A percentile compares a stretch with the other conserved stretches of the same genome.
Evolutionary conservation across 805 yeast genomes (phyloP).

Genomic region (Candida tibetensis): DNA sequence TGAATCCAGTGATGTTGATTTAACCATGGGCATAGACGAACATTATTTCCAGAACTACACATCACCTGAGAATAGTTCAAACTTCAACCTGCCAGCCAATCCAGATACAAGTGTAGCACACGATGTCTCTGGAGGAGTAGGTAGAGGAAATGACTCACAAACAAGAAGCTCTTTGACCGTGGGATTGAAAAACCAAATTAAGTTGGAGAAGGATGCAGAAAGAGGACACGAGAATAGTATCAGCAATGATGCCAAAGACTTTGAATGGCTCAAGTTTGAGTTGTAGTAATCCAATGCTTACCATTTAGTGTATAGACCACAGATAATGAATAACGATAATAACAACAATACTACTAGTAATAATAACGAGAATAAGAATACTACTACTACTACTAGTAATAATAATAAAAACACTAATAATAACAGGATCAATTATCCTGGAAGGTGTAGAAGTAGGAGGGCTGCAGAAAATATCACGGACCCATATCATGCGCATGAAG

Average conservation of each 20-base stretch:
- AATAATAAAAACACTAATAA: no score
- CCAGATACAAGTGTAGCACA: background rate
- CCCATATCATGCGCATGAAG: no score
- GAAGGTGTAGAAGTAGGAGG: no score
- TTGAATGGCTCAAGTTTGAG: constrained; percentile 35
- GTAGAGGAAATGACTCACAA: background rate
- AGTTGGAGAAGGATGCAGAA: constrained; percentile 8
- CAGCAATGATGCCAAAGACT: constrained; percentile 19
- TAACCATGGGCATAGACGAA: constrained; percentile 8
- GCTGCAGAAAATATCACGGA: no score
- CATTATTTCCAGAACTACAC: constrained; percentile 15
- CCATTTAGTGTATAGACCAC: no score
- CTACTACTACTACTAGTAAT: no score
- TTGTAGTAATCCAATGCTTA: constrained; percentile 9
- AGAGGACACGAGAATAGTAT: constrained; percentile 5
- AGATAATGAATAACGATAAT: no score
- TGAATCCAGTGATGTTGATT: constrained; percentile 3
- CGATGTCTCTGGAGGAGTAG: constrained; percentile 8
- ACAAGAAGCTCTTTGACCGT: constrained; percentile 7
- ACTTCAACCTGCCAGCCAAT: background rate
- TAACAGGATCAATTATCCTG: no score
- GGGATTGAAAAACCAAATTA: constrained; percentile 11
- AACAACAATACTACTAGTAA: no score
- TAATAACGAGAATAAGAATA: no score
- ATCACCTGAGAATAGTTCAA: constrained; percentile 13